Conservation (phyloP, 164 flowering plant genomes). For the Macadamia integrifolia region DNA sequence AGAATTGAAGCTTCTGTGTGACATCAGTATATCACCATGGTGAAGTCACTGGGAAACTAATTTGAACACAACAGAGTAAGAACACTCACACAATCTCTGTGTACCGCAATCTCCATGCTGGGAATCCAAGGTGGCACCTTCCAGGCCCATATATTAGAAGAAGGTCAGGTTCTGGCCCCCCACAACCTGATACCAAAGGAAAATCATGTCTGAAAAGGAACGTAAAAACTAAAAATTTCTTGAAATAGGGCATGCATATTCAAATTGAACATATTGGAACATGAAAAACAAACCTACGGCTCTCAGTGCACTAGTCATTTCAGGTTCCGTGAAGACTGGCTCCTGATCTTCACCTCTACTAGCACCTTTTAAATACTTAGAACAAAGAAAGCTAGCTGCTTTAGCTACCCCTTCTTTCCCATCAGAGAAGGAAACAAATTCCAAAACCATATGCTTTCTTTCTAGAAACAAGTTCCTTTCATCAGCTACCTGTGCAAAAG, state of each 20-base stretch:
- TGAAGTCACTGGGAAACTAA: too few species aligned
- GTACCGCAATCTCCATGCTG: slow-evolving; percentile 84
- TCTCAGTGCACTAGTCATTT: slow-evolving; percentile 51
- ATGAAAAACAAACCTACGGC: slow-evolving; percentile 49
- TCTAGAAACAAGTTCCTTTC: slow-evolving; percentile 15
- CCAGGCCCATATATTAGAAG: slow-evolving; percentile 77
- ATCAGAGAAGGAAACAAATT: slow-evolving; percentile 65
- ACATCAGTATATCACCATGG: too few species aligned
- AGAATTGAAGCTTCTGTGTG: too few species aligned
- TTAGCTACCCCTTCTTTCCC: slow-evolving; percentile 77
- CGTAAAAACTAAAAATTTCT: not conserved
- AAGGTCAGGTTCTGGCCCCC: slow-evolving; percentile 72
- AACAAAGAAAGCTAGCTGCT: slow-evolving; percentile 66
- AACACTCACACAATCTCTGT: slow-evolving; percentile 86
- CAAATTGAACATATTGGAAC: slow-evolving; percentile 1
- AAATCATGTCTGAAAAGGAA: slow-evolving; percentile 1
- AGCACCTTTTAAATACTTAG: slow-evolving; percentile 32
- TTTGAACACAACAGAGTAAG: not conserved
- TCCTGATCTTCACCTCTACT: slow-evolving; percentile 17
- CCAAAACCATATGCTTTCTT: slow-evolving; percentile 35
- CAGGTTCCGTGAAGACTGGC: slow-evolving; percentile 49
- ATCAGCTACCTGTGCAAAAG: slow-evolving; percentile 42
- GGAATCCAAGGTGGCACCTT: slow-evolving; percentile 89
- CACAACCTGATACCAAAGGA: slow-evolving; percentile 40
- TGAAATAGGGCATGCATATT: not conserved